Conservation (phyloP, 352 stramenopile species). For the Aphanomyces astaci region DNA sequence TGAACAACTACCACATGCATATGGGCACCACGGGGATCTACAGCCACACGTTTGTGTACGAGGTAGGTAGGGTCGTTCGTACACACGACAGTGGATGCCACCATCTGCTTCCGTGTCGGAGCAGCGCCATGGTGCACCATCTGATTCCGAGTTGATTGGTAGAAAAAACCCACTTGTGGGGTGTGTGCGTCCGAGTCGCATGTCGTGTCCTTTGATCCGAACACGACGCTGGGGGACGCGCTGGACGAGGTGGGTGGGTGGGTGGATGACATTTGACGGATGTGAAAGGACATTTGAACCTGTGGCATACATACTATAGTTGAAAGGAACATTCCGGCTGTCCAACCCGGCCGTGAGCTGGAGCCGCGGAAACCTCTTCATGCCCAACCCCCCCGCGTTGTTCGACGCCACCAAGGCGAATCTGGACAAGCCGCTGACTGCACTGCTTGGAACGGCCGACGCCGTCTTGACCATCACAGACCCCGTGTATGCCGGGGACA, state of each 20-base stretch:
- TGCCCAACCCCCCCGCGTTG: slow-evolving; percentile 71
- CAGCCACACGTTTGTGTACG: slow-evolving; percentile 95
- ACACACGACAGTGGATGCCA: too few relatives aligned
- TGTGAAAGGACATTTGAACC: too few relatives aligned
- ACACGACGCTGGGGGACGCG: slow-evolving; percentile 47
- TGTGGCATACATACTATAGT: too few relatives aligned
- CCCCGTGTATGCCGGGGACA: slow-evolving; percentile 81
- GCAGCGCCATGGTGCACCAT: too few relatives aligned
- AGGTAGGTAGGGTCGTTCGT: slow-evolving; percentile 30
- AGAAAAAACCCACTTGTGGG: slow-evolving; percentile 77
- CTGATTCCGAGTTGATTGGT: too few relatives aligned
- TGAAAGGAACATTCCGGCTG: slow-evolving; percentile 36
- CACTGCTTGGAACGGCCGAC: slow-evolving; percentile 75
- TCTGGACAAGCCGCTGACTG: slow-evolving; percentile 80
- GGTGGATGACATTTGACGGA: too few relatives aligned
- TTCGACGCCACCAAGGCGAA: slow-evolving; percentile 88
- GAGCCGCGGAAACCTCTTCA: slow-evolving; percentile 55
- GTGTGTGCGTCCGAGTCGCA: slow-evolving; percentile 79
- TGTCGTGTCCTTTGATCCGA: slow-evolving; percentile 42
- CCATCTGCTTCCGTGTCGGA: too few relatives aligned
- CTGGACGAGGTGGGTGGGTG: slow-evolving; percentile 54
- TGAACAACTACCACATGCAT: slow-evolving; percentile 99
- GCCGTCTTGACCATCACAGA: slow-evolving; percentile 93
- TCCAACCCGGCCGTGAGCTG: slow-evolving; percentile 69
- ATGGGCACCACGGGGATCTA: slow-evolving; percentile 94